phyloP scores from a whole-genome alignment of 2,329 filamentous ascomycete genomes.

The Scedosporium dehoogii region DNA sequence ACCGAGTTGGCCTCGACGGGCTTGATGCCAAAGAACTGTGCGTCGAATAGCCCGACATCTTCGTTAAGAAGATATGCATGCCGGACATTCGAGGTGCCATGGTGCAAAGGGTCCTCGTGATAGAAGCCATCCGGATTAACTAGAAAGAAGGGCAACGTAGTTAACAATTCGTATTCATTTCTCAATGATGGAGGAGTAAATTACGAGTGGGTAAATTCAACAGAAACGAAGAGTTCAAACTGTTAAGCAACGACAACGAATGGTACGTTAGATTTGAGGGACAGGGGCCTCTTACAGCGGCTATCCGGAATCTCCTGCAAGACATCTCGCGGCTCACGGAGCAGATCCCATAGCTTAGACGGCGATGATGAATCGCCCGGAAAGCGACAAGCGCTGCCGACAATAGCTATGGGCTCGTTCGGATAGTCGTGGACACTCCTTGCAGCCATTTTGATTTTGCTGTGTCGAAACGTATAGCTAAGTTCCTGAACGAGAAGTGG shows the following conservation, averaged over 20 bases:
- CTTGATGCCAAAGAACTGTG: constrained; percentile 16
- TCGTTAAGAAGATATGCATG: constrained; percentile 16
- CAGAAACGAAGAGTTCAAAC: not conserved
- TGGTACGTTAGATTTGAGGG: not conserved
- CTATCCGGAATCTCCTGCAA: constrained; percentile 29
- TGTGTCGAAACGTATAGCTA: not conserved
- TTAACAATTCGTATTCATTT: not conserved
- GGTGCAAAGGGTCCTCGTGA: constrained; percentile 16
- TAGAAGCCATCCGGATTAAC: constrained; percentile 30
- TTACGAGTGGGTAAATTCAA: not conserved
- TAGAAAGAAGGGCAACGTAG: not conserved
- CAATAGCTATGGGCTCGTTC: constrained; percentile 9
- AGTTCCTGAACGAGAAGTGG: not conserved
- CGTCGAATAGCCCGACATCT: constrained; percentile 16
- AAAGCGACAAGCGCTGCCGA: constrained; percentile 37
- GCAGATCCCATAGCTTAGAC: constrained; percentile 32
- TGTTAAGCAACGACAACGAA: not conserved
- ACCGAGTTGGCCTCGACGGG: constrained; percentile 14
- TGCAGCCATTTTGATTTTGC: not conserved
- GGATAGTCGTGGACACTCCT: not conserved
- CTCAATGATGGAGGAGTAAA: not conserved
- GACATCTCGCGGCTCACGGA: constrained; percentile 19
- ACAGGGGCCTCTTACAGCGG: constrained; percentile 20
- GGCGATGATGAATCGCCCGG: constrained; percentile 31
- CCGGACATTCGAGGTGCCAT: constrained; percentile 5